Conservation (phyloP, 768 basidiomycete species). For the Tephrocybe sp. region DNA sequence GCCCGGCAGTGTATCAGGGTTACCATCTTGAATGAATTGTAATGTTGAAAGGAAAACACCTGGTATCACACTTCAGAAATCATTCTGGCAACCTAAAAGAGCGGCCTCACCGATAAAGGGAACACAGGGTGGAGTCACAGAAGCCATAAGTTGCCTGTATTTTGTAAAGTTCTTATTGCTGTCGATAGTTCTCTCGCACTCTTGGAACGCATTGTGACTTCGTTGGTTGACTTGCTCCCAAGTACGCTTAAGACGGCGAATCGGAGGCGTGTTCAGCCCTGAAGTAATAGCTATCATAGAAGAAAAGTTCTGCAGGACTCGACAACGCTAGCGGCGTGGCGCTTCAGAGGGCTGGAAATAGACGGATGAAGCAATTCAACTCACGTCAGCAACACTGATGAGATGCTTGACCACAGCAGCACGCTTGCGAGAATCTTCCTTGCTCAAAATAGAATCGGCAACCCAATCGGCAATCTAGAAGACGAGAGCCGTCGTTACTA, state of each 20-base stretch:
- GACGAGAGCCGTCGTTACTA: neutral
- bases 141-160: constrained; percentile 81
- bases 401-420: constrained; percentile 85
- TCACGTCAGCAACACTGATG: constrained; percentile 86
- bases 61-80: constrained; percentile 27
- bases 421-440: constrained; percentile 82
- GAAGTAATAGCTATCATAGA: constrained; percentile 97
- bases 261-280: constrained; percentile 90
- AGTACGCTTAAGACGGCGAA: constrained; percentile 88
- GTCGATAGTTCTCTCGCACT: constrained; percentile 88
- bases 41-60: constrained; percentile 95
- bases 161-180: constrained; percentile 93
- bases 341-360: neutral
- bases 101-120: constrained; percentile 83
- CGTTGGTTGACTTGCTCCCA: constrained; percentile 87
- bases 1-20: constrained; percentile 77
- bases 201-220: constrained; percentile 66
- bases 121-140: constrained; percentile 88
- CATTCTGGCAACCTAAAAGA: neutral
- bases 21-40: constrained; percentile 98
- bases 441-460: constrained; percentile 73
- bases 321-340: constrained; percentile 74
- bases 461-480: constrained; percentile 91
- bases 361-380: constrained; percentile 24
- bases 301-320: constrained; percentile 88